Conservation (phyloP, 2,329 filamentous ascomycete genomes). For the Beauveria sp. region DNA sequence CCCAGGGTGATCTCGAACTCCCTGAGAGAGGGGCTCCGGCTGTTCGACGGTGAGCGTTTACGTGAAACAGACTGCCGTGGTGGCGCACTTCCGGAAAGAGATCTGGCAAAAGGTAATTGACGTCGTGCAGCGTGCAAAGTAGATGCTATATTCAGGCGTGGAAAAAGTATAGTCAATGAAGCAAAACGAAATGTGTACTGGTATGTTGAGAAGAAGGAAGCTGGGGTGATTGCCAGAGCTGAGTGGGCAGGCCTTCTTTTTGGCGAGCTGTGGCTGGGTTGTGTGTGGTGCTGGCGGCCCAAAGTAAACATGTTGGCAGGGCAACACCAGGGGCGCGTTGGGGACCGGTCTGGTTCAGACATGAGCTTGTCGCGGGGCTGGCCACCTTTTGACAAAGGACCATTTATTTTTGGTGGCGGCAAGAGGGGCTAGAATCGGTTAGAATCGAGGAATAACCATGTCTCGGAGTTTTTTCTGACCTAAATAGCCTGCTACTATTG, state of each 20-base stretch:
- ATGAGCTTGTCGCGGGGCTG: constrained; percentile 4
- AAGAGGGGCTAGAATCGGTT: constrained; percentile 3
- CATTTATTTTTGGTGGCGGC: not conserved
- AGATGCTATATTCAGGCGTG: not conserved
- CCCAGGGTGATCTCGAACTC: constrained; percentile 3
- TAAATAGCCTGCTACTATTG: too few species aligned
- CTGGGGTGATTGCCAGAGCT: constrained; percentile 15
- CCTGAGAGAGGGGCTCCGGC: not conserved
- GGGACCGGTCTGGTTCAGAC: not conserved
- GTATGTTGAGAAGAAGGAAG: constrained; percentile 13
- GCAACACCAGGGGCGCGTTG: constrained; percentile 20
- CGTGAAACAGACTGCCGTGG: not conserved
- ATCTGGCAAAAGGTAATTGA: not conserved
- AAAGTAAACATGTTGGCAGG: constrained; percentile 27
- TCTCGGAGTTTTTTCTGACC: not conserved
- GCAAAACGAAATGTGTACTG: constrained; percentile 3
- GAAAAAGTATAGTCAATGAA: constrained; percentile 1
- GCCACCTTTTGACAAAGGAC: not conserved
- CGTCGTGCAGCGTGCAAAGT: not conserved
- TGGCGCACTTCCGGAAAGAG: not conserved
- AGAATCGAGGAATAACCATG: not conserved
- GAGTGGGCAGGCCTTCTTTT: not conserved
- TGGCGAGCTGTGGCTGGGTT: constrained; percentile 4
- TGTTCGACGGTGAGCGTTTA: not conserved
- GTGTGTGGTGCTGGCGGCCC: constrained; percentile 15